phyloP scores from a whole-genome alignment of 1,284 basidiomycete species.

The Phellopilus nigrolimitatus region DNA sequence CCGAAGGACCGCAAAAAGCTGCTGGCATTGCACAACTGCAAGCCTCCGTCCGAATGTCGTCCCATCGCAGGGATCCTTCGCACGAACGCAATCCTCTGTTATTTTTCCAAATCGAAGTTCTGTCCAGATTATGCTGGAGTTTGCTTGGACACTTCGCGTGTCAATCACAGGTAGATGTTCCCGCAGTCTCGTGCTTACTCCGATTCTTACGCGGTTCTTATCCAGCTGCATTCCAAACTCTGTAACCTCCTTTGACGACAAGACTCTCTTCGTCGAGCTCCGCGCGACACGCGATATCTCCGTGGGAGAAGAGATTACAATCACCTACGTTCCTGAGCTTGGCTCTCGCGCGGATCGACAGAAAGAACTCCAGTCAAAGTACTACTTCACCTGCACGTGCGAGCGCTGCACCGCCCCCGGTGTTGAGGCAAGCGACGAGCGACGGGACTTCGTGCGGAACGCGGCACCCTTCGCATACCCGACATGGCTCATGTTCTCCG shows the following conservation, averaged over 20 bases:
- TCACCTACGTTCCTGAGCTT: neutral
- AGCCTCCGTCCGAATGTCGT: neutral
- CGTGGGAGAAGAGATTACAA: conserved; percentile 1
- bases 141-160: neutral
- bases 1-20: neutral
- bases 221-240: neutral
- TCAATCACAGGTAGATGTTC: neutral
- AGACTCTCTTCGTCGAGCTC: neutral
- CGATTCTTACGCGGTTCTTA: neutral
- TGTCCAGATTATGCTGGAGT: neutral
- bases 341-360: neutral
- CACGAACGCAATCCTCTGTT: neutral
- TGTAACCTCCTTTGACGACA: neutral
- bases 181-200: neutral
- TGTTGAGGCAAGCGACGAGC: neutral
- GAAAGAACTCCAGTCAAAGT: neutral
- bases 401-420: neutral
- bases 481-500: neutral
- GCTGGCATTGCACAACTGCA: neutral
- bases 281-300: neutral
- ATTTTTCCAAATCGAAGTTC: neutral
- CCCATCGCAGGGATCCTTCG: neutral
- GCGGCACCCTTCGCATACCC: neutral
- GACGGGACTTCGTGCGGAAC: neutral
- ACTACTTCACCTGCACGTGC: conserved; percentile 1